Evolutionary conservation across 2,329 filamentous ascomycete species (phyloP).

Genomic region (Fusarium albidum): DNA sequence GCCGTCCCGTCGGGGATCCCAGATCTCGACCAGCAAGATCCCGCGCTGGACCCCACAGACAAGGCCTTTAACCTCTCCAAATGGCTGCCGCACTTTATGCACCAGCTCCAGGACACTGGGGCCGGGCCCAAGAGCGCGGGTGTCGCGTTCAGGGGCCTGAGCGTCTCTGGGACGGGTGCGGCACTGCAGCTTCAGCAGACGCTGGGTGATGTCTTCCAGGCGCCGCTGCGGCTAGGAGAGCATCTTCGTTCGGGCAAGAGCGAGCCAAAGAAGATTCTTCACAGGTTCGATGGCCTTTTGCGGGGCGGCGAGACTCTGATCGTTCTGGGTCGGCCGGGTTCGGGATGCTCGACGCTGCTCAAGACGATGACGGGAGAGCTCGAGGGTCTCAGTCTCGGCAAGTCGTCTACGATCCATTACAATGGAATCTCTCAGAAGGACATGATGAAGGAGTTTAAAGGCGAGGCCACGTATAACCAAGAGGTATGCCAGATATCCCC

Average conservation of each 20-base stretch:
- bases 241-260: conserved; percentile 57
- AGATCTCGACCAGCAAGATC: conserved; percentile 40
- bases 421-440: conserved; percentile 63
- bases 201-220: conserved; percentile 65
- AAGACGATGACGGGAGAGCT: conserved; percentile 69
- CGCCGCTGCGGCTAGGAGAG: conserved; percentile 66
- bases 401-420: conserved; percentile 65
- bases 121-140: conserved; percentile 63
- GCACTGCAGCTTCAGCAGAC: conserved; percentile 75
- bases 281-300: conserved; percentile 70
- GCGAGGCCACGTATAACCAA: conserved; percentile 77
- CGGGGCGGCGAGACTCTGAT: conserved; percentile 72
- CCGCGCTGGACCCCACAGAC: conserved; percentile 48
- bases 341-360: conserved; percentile 70
- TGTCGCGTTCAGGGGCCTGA: conserved; percentile 70
- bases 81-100: conserved; percentile 52
- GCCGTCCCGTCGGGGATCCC: conserved; percentile 2
- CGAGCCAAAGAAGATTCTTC: conserved; percentile 67
- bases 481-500: conserved; percentile 63
- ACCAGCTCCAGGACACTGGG: conserved; percentile 61
- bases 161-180: conserved; percentile 71
- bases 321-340: conserved; percentile 72
- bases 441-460: conserved; percentile 68
- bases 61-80: conserved; percentile 51
- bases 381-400: conserved; percentile 62